Percentiles rank a stretch among this genome's conserved stretches.
Evolutionary conservation across 306 rosid species (phyloP).

Genomic region (Inga leiocalycina): DNA sequence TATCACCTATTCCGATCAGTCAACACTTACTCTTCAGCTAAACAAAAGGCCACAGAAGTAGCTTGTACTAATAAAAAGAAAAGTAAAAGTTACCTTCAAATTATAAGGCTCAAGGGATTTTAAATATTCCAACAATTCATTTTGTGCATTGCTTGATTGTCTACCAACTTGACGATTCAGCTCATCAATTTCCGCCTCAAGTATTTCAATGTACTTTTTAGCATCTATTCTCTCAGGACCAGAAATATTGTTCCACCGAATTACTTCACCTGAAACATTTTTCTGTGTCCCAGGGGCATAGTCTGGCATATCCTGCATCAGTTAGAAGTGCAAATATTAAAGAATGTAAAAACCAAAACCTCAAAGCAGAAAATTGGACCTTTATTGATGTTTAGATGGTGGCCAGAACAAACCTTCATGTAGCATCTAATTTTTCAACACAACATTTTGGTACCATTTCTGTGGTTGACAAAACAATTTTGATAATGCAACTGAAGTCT

Average conservation of each 20-base stretch:
- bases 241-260: constrained; percentile 92
- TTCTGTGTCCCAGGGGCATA: constrained; percentile 96
- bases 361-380: neutral
- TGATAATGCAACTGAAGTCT: neutral
- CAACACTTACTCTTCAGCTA: neutral
- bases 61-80: constrained; percentile 17
- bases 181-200: constrained; percentile 95
- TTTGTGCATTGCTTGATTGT: constrained; percentile 73
- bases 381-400: neutral
- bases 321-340: constrained; percentile 29
- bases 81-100: constrained; percentile 60
- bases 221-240: constrained; percentile 90
- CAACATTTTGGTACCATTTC: neutral
- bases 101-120: constrained; percentile 97
- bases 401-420: neutral
- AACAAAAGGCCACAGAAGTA: neutral
- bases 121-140: constrained; percentile 88
- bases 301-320: constrained; percentile 77
- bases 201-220: constrained; percentile 89
- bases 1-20: neutral
- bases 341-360: constrained; percentile 27
- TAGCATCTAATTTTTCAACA: neutral
- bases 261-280: constrained; percentile 91
- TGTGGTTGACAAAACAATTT: neutral
- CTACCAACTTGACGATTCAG: constrained; percentile 87